Evolutionary conservation across 169 alveolate genomes (phyloP), one percentile per base, ranked within the genome.

Genomic region (Plasmodium coatneyi): DNA sequence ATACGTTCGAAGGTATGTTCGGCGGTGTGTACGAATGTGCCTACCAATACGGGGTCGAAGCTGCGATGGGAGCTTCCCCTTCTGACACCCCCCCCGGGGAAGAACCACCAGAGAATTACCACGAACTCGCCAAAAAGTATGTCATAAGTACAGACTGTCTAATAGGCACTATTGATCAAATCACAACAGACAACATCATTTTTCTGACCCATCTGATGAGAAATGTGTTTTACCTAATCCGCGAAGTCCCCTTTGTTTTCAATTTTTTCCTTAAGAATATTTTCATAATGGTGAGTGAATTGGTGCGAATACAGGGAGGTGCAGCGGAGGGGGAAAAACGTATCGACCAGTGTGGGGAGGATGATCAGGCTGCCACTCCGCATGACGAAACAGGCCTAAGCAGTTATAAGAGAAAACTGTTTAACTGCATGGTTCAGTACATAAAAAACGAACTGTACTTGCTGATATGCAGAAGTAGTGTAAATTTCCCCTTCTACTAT

Each of bases 221-320:
- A 86, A 86, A 86, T 49, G 70, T 86, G 16, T 86, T 86, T 36
- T 74, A 74, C 19, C 70, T 86, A 28, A 86, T 86, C 39, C 84
- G 93, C 5, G 80, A 74, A 36, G 93, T 39, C 28, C 93, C 93
- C 14, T 86, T 86, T 86, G 28, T 86, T 6, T 30, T 86, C 54
- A 86, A 86, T 43, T 86, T 86, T 86, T 86, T 86, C 80, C 52
- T 70, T 74, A 32, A 86, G 71, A 86, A 86, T 25, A 32, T 86
- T 0, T 86, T 76, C 43, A 32, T 74, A 5, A 28, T 86, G 52
- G 66, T 86, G n/a, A 34, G 80, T 74, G 80, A 22, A 52, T 86
- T 86, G 80, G 28, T 76, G 72, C 56, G 25, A 22, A 6, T 86
- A 22, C 39, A 32, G 19, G 83, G 43, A 14, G 7, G 28, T n/a